Percentiles rank a stretch among this genome's conserved stretches.
Evolutionary conservation across 2,329 filamentous ascomycete species (phyloP).

Genomic region (Diaporthe longicolla): DNA sequence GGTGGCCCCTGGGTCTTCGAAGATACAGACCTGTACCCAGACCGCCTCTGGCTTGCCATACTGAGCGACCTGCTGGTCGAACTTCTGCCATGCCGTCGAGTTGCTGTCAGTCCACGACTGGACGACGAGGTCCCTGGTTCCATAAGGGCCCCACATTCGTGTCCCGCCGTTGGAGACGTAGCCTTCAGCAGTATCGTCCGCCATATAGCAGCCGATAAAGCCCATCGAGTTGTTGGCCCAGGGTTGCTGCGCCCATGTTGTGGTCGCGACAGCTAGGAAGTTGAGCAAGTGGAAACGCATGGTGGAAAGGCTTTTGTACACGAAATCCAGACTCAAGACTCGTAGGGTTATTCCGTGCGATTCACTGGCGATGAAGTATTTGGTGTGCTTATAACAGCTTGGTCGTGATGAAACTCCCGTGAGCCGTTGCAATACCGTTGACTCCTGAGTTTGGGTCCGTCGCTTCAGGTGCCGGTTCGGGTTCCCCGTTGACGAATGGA

Average conservation of each 20-base stretch:
- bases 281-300: neutral
- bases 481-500: no score
- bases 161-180: constrained; percentile 47
- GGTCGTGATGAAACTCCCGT: no score
- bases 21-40: constrained; percentile 52
- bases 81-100: constrained; percentile 47
- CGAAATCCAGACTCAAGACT: neutral
- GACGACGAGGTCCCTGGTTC: constrained; percentile 48
- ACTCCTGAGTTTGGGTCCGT: no score
- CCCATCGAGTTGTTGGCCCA: constrained; percentile 46
- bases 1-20: constrained; percentile 48
- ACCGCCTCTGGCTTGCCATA: constrained; percentile 47
- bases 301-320: neutral
- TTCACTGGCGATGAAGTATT: no score
- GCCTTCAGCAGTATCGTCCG: constrained; percentile 50
- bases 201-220: constrained; percentile 52
- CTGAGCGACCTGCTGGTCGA: constrained; percentile 47
- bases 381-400: no score
- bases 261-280: neutral
- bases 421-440: no score
- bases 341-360: no score
- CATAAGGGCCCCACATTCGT: constrained; percentile 51
- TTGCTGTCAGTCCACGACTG: constrained; percentile 50
- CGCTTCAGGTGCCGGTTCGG: no score
- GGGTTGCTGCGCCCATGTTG: neutral